Evolutionary conservation across 2,329 filamentous ascomycete species (phyloP).

Genomic region (Blumeria graminis): DNA sequence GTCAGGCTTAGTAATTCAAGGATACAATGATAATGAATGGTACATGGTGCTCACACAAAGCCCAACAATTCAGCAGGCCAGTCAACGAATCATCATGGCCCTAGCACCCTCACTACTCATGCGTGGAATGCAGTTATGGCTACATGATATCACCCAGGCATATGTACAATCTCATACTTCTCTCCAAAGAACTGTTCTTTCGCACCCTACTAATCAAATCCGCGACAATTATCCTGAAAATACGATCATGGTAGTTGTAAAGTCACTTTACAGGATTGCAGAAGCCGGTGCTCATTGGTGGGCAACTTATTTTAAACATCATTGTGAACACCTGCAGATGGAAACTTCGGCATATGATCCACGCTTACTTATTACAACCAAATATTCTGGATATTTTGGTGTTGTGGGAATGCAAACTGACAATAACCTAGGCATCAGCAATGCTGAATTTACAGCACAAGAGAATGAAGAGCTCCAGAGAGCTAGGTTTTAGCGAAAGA

Average conservation of each 20-base stretch:
- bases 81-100: slow-evolving; percentile 1
- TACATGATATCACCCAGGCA: neutral
- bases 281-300: too few species aligned
- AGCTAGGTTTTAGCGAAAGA: neutral
- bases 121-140: too few species aligned
- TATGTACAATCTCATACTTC: neutral
- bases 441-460: neutral
- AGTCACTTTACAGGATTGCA: too few species aligned
- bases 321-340: neutral
- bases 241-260: too few species aligned
- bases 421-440: neutral
- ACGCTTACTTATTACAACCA: slow-evolving; percentile 1
- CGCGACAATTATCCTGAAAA: neutral
- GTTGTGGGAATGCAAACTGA: slow-evolving; percentile 2
- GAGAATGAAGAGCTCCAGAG: neutral
- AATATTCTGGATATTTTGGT: neutral
- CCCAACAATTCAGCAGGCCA: slow-evolving; percentile 2
- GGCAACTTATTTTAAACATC: slow-evolving; percentile 2
- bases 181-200: neutral
- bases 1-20: neutral
- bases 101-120: neutral
- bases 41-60: slow-evolving; percentile 2
- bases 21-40: neutral
- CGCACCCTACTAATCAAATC: neutral
- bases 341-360: neutral